These are phyloP conservation scores for Plasmopara muralis DNA, from an alignment of 352 stramenopile species.

Conservation along the genomic window DNA sequence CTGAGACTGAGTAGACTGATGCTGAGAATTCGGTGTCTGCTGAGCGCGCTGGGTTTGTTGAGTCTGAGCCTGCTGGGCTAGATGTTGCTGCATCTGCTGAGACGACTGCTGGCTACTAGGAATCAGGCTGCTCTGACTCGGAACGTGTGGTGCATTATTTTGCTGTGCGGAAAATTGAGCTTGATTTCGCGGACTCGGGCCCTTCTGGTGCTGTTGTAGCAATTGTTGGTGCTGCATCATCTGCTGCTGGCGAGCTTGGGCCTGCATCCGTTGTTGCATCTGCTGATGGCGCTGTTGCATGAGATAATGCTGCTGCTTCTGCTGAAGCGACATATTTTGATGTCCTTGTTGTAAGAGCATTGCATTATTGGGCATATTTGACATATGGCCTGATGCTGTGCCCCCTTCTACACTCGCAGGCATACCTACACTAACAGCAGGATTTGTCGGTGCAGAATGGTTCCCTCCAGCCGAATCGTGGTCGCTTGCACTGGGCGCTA, in stretches of 20 bases:
- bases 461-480: slow-evolving; percentile 24
- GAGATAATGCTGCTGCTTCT: slow-evolving; percentile 43
- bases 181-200: slow-evolving; percentile 19
- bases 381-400: slow-evolving; percentile 9
- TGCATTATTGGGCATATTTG: slow-evolving; percentile 12
- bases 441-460: slow-evolving; percentile 4
- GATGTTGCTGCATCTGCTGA: slow-evolving; percentile 32
- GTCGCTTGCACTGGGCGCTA: slow-evolving; percentile 3
- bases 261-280: slow-evolving; percentile 41
- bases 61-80: slow-evolving; percentile 8
- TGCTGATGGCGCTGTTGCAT: slow-evolving; percentile 48
- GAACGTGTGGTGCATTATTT: slow-evolving; percentile 12
- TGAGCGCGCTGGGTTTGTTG: slow-evolving; percentile 21
- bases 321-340: slow-evolving; percentile 22
- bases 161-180: slow-evolving; percentile 25
- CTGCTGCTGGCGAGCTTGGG: slow-evolving; percentile 35
- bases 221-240: slow-evolving; percentile 40
- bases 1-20: slow-evolving; percentile 12
- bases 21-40: slow-evolving; percentile 14
- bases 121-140: slow-evolving; percentile 22
- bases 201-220: slow-evolving; percentile 25
- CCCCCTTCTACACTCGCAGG: slow-evolving; percentile 9
- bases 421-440: slow-evolving; percentile 13
- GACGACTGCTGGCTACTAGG: slow-evolving; percentile 11
- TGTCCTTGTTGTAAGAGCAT: slow-evolving; percentile 28